Evolutionary conservation across 2,329 filamentous ascomycete species (phyloP), one percentile per base, ranked within the genome.

Genomic region (Sporothrix pseudoabietina): DNA sequence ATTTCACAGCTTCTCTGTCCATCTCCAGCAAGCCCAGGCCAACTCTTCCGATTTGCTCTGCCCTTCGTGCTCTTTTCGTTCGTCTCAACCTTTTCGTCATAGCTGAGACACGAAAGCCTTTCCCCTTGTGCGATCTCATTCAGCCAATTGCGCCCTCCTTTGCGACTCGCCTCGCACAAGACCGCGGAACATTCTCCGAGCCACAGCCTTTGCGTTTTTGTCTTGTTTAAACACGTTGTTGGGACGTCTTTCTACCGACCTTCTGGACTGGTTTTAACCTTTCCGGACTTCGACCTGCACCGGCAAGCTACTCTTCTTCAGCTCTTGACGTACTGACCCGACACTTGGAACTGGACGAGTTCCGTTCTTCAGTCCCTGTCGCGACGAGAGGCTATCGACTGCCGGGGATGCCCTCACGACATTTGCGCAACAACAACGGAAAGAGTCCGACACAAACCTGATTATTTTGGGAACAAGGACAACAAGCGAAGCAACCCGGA

Each of bases 121-220:
- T 39, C 63, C 22, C 39, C 41, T 49, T 69, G 41, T 49, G 54
- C 41, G 65, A 69, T 49, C 39, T 47, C 22, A 47, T 14, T 41
- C 59, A 63, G 26, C 57, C 57, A 66, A 71, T 59, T 71, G 72
- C 68, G 59, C 57, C 69, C 30, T 41, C 22, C n/a, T n/a, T 71
- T 73, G 72, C 69, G 41, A 69, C 72, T 71, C 72, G 69, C 69
- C 61, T 71, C 59, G 69, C 35, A 73, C 72, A 73, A 71, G 44
- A 32, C 41, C 19, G 26, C 61, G 49, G 44, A 69, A 32, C 70
- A 41, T 41, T 44, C 44, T 19, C 57, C 19, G 57, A 63, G 44
- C 52, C 7, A 71, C 22, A 61, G 39, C 9, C 35, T 61, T 59
- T 70, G 26, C 16, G 39, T 44, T 39, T n/a, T 49, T 26, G 41